Evolutionary conservation across 1,139 yeast species (phyloP), one percentile per base, ranked within the genome.

Genomic region (Geotrichum aggregatum): DNA sequence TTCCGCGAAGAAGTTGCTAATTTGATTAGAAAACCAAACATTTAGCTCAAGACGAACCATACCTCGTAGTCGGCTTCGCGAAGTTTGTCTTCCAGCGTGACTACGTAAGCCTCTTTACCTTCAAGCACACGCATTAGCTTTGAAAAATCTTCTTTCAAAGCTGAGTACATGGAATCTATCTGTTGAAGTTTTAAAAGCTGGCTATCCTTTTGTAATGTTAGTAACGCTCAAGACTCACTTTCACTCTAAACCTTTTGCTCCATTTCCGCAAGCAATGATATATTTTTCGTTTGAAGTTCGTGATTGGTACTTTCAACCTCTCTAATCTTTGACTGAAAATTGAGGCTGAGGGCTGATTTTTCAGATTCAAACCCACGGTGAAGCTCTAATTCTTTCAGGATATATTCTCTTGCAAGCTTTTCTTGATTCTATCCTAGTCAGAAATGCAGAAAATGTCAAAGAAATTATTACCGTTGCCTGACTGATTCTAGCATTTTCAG

Each of bases 21-120:
- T n/a, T 13, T 16, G 8, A 33, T 44, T 40, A 48, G 51, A 42
- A 21, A 7, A n/a, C 28, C 8, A 19, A 26, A 16, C 22, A 30
- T 21, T 13, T 4, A 21, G 28, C 13, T 24, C 28, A 24, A 26
- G n/a, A 22, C n/a, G 26, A 5, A 13, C 21, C 3, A 36, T 39
- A 52, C 55, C 44, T 53, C 54, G 43, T 50, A 50, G 35, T 50
- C 54, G 36, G 44, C 51, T 30, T 53, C 54, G n/a, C 49, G 36
- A 19, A 53, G 40, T 21, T 38, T 39, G 16, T 50, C 49, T 22
- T 53, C 50, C 16, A 53, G 16, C 3, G 24, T 21, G 3, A 36
- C 28, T 1, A 53, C 34, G 6, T 47, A 26, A 7, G 40, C 16
- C n/a, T 52, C 47, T 22, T 49, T 49, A 8, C 44, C 47, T 45